phyloP scores from a whole-genome alignment of 2,329 filamentous ascomycete genomes.

The Trichoderma atroviride region DNA sequence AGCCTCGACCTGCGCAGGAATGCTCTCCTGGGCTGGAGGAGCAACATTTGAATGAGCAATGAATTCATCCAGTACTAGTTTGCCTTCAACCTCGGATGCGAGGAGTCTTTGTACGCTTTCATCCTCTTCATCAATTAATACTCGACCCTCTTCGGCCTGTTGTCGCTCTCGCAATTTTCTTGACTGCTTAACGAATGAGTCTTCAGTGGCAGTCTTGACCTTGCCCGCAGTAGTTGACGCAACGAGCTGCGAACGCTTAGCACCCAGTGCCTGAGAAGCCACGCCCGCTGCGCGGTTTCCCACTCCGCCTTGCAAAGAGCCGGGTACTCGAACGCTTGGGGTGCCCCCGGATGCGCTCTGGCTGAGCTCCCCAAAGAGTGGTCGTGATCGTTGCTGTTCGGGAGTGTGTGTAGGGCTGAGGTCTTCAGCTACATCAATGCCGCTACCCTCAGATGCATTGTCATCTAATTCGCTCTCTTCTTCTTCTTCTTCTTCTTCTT shows the following conservation, averaged over 20 bases:
- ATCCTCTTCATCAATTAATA: slow-evolving; percentile 69
- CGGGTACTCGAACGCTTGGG: slow-evolving; percentile 70
- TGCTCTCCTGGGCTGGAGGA: slow-evolving; percentile 56
- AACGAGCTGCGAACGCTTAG: slow-evolving; percentile 43
- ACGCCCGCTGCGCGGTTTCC: slow-evolving; percentile 59
- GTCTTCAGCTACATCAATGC: slow-evolving; percentile 66
- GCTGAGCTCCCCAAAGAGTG: slow-evolving; percentile 59
- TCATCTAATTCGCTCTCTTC: slow-evolving; percentile 46
- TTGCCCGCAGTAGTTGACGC: slow-evolving; percentile 45
- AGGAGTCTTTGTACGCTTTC: slow-evolving; percentile 67
- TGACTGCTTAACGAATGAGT: slow-evolving; percentile 54
- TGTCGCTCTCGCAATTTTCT: slow-evolving; percentile 56
- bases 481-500: slow-evolving; percentile 40
- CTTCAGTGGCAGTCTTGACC: slow-evolving; percentile 44
- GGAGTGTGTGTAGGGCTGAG: slow-evolving; percentile 58
- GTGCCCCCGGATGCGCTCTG: slow-evolving; percentile 52
- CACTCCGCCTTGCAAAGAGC: slow-evolving; percentile 64
- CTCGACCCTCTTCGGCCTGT: slow-evolving; percentile 59
- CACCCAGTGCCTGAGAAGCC: slow-evolving; percentile 56
- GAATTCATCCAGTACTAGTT: slow-evolving; percentile 66
- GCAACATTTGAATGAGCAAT: slow-evolving; percentile 62
- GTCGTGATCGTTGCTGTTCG: slow-evolving; percentile 47
- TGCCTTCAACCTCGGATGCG: slow-evolving; percentile 62
- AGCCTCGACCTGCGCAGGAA: slow-evolving; percentile 65
- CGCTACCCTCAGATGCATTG: slow-evolving; percentile 59